Percentiles rank a stretch among this genome's conserved stretches.
Conservation (phyloP, 1,139 yeast species). For the Eremothecium cymbalariae region DNA sequence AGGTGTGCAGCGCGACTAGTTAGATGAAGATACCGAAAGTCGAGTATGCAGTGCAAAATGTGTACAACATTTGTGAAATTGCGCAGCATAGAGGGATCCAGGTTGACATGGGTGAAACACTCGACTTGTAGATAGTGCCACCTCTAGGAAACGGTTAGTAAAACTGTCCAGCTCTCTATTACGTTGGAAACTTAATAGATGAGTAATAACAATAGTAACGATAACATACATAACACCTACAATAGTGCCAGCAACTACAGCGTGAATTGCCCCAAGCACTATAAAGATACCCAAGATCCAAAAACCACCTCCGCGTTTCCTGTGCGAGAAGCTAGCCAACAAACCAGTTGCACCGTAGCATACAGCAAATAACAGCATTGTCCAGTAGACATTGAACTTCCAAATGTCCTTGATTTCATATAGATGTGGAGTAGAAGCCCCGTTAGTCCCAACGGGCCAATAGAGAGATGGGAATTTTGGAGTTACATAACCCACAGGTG, state of each 20-base stretch:
- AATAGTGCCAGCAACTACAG: constrained; percentile 61
- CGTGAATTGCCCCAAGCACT: constrained; percentile 53
- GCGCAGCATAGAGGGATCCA: constrained; percentile 91
- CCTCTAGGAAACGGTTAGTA: constrained; percentile 18
- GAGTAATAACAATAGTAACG: not conserved
- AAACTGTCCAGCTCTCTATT: not conserved
- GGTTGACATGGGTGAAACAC: constrained; percentile 74
- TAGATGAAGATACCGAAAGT: no score
- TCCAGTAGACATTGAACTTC: constrained; percentile 78
- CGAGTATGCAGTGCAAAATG: constrained; percentile 58
- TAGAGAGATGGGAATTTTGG: constrained; percentile 77
- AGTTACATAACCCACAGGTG: constrained; percentile 69
- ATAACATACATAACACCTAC: constrained; percentile 51
- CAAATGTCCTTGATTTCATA: constrained; percentile 72
- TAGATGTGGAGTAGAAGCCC: constrained; percentile 48
- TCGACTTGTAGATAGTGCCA: constrained; percentile 68
- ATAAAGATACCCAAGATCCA: constrained; percentile 42
- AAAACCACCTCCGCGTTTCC: constrained; percentile 36
- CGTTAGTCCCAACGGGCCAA: constrained; percentile 50
- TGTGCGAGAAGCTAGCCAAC: constrained; percentile 49
- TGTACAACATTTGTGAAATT: constrained; percentile 54
- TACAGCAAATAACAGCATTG: constrained; percentile 54
- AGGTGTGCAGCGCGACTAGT: no score
- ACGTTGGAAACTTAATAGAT: not conserved
- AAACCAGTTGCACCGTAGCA: constrained; percentile 60